Percentiles rank a stretch among this genome's conserved stretches.
phyloP scores from a whole-genome alignment of 2,329 filamentous ascomycete species.

The Niveomyces coronatus region DNA sequence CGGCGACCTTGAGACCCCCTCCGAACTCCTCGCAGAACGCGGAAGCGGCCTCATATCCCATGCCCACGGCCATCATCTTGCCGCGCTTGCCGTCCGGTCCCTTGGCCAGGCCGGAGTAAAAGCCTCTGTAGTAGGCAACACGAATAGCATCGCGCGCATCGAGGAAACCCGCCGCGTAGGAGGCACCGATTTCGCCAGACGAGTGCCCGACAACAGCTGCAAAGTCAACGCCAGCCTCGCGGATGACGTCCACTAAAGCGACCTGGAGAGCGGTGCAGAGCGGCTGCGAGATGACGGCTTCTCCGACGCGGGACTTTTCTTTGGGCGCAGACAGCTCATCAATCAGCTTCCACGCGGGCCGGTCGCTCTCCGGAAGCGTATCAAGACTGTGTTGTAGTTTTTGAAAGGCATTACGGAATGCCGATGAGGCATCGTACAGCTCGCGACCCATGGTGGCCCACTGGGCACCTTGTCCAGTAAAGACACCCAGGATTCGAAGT shows the following conservation, averaged over 20 bases:
- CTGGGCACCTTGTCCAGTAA: constrained; percentile 25
- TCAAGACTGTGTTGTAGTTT: constrained; percentile 11
- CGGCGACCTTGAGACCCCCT: constrained; percentile 15
- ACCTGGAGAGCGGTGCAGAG: constrained; percentile 21
- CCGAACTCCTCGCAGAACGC: constrained; percentile 9
- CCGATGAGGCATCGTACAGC: constrained; percentile 10
- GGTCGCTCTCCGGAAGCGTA: constrained; percentile 12
- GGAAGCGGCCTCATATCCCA: constrained; percentile 9
- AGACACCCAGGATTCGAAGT: constrained; percentile 9
- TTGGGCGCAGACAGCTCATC: constrained; percentile 6
- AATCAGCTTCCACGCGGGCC: constrained; percentile 17
- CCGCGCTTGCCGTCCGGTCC: constrained; percentile 1
- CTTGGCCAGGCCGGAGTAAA: background rate
- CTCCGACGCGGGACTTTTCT: constrained; percentile 8
- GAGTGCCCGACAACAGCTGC: constrained; percentile 35
- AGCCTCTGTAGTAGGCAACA: constrained; percentile 15
- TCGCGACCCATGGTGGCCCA: constrained; percentile 21
- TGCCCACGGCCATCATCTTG: constrained; percentile 14
- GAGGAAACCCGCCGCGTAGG: constrained; percentile 36
- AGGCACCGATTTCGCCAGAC: constrained; percentile 39
- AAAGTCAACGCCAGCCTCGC: constrained; percentile 22
- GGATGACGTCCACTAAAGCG: constrained; percentile 17
- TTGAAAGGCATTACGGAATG: constrained; percentile 7
- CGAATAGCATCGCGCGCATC: constrained; percentile 14
- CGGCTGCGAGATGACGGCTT: constrained; percentile 20